Base-by-base conservation (phyloP, 1,139 yeast species). In the Kodamaea sp. region DNA sequence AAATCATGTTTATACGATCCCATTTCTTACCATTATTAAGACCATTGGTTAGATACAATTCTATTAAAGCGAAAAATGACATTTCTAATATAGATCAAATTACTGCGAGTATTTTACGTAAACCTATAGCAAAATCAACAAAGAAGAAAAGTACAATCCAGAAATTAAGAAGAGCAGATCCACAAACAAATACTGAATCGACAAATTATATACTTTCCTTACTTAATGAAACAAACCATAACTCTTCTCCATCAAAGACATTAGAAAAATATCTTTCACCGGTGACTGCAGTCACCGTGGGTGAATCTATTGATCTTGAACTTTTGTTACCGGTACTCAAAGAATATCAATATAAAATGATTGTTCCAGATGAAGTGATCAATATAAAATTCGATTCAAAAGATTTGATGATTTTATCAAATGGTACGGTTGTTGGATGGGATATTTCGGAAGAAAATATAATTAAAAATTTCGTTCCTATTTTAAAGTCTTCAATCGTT, bases 311-410 rank as follows among this genome's bases (percentile, higher is more conserved):
- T 47, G 80, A 86, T 53, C 62, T 87, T 32, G 63, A 65, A 0
- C 57, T 55, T 30, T 73, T 73, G 4, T 49, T 66, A 15, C 47
- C 36, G 40, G 52, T 60, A 2, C 52, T 79, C 24, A 55, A 59
- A 27, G 53, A 54, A 8, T 49, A 60, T 39, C 71, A 76, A 27
- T 54, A 64, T 49, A 48, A 63, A 68, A 44, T 65, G 52, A 43
- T 84, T n/a, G 78, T 87, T 2, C 85, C 89, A 0, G 82, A 81
- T 29, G 95, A 86, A 53, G 88, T 86, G 24, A 69, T 85, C 1
- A 68, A 68, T 43, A 58, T 72, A 5, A 52, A 55, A 23, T 61
- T 59, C 39, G 47, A 43, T 4, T 44, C 35, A 23, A 65, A 63
- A 43, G 67, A 46, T 15, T 48, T 52, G 43, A 57, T 56, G 60